Evolutionary conservation across 2,329 filamentous ascomycete genomes (phyloP).

Genomic region (Purpureocillium takamizusanense): DNA sequence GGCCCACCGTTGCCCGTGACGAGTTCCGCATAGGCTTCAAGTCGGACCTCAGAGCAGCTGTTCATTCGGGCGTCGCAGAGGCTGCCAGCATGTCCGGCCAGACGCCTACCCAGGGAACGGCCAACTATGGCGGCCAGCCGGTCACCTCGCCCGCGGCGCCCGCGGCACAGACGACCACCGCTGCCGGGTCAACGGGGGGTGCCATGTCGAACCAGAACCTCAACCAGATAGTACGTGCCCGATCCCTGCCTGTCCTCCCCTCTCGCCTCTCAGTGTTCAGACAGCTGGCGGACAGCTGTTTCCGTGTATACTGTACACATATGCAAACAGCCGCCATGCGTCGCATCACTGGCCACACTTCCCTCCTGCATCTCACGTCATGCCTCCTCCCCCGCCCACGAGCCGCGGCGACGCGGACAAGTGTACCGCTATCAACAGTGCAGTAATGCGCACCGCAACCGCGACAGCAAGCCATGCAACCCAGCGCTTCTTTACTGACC

Average conservation of each 20-base stretch:
- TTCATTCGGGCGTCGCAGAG: not conserved
- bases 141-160: constrained; percentile 22
- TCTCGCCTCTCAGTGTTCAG: not conserved
- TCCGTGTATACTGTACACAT: too few species aligned
- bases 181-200: constrained; percentile 16
- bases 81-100: constrained; percentile 23
- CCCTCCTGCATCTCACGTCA: too few species aligned
- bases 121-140: constrained; percentile 21
- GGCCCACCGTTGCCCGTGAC: constrained; percentile 1
- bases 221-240: constrained; percentile 81
- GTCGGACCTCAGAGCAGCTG: too few species aligned
- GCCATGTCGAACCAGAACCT: constrained; percentile 77
- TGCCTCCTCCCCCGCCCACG: too few species aligned
- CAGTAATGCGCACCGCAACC: too few species aligned
- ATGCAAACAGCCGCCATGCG: too few species aligned
- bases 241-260: not conserved
- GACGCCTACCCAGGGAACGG: constrained; percentile 17
- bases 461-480: too few species aligned
- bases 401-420: too few species aligned
- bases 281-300: too few species aligned
- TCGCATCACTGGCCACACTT: too few species aligned
- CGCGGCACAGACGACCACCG: constrained; percentile 19
- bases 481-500: too few species aligned
- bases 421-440: too few species aligned
- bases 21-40: not conserved